Percentiles rank a stretch among this genome's conserved stretches.
These are phyloP conservation scores for Brassica carinata DNA, from an alignment of 345 rosid genomes.

Conservation along the genomic window DNA sequence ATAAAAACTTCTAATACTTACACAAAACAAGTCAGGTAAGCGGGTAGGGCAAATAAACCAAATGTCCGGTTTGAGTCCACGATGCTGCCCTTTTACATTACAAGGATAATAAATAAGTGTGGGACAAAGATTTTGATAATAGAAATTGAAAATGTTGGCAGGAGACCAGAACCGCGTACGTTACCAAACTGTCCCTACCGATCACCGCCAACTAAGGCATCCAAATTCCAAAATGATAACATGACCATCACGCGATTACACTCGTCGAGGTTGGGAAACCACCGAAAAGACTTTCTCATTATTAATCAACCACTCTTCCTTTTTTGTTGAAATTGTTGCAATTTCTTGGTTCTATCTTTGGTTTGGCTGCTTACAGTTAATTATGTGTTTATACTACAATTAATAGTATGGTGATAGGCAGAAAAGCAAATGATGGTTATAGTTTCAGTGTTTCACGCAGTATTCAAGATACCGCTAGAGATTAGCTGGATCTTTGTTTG, in stretches of 20 bases:
- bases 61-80: too few species aligned
- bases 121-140: constrained; percentile 7
- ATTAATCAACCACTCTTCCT: background rate
- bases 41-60: too few species aligned
- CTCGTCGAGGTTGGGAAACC: constrained; percentile 11
- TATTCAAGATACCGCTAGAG: constrained; percentile 7
- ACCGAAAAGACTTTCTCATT: constrained; percentile 3
- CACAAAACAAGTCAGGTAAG: too few species aligned
- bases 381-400: background rate
- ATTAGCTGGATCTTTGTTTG: constrained; percentile 25
- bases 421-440: background rate
- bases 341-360: background rate
- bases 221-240: constrained; percentile 5
- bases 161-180: background rate
- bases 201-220: background rate
- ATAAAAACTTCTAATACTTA: too few species aligned
- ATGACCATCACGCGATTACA: constrained; percentile 6
- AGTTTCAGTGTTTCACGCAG: constrained; percentile 9
- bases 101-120: background rate
- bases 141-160: background rate
- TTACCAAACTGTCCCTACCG: constrained; percentile 2
- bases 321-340: constrained; percentile 5
- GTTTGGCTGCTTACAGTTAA: background rate
- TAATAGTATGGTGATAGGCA: background rate
- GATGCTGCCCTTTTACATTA: too few species aligned